Percentiles rank a stretch among this genome's conserved stretches.
Conservation (phyloP, 768 basidiomycete genomes). For the Cystofilobasidium bisporidii region DNA sequence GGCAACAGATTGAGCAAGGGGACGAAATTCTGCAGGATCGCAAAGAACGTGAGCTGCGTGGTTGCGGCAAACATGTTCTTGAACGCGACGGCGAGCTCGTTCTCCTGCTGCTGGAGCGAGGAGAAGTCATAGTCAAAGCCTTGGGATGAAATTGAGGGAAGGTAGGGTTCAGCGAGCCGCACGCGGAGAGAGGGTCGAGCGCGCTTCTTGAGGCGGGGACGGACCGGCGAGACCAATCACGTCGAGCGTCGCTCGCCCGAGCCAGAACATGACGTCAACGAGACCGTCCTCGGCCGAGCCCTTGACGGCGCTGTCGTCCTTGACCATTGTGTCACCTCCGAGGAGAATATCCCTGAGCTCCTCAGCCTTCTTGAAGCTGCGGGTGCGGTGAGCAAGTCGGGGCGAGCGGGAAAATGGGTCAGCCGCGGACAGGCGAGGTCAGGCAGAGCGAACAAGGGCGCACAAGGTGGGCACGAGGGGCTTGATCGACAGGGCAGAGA, state of each 20-base stretch:
- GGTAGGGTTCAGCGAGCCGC: neutral
- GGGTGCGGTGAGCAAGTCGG: neutral
- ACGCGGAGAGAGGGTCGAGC: too few relatives aligned
- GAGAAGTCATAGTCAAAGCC: constrained; percentile 22
- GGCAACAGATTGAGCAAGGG: constrained; percentile 13
- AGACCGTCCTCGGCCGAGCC: neutral
- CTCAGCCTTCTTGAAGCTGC: neutral
- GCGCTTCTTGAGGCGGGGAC: too few relatives aligned
- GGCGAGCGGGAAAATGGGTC: neutral
- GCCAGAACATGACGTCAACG: constrained; percentile 18
- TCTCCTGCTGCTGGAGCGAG: constrained; percentile 13
- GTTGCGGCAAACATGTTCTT: constrained; percentile 21
- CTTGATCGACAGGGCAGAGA: neutral
- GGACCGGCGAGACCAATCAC: constrained; percentile 20
- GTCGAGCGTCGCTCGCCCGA: constrained; percentile 21
- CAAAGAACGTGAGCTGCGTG: constrained; percentile 1
- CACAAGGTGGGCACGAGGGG: constrained; percentile 11
- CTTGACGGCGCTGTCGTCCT: neutral
- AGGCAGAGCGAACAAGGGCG: neutral
- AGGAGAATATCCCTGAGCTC: constrained; percentile 20
- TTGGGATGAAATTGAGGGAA: neutral
- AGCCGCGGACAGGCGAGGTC: neutral
- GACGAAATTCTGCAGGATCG: constrained; percentile 16
- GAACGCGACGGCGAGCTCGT: constrained; percentile 22
- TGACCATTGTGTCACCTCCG: neutral